Evolutionary conservation across 176 grass and related monocot species (phyloP), one percentile per base, ranked within the genome.

Genomic region (Ensete ventricosum): DNA sequence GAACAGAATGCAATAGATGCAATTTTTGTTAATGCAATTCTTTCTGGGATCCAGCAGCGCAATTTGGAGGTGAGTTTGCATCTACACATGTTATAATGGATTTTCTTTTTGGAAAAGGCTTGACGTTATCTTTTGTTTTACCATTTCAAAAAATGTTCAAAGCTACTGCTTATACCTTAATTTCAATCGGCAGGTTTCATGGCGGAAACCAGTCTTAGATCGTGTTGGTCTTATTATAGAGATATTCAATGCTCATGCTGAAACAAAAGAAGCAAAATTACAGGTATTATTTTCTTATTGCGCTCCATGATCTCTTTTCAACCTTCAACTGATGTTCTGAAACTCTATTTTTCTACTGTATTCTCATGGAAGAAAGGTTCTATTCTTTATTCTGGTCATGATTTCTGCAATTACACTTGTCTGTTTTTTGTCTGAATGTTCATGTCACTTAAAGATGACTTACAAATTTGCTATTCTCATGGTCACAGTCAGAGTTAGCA

Each of bases 211-310:
- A 17, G 90, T 98, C 83, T 78, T 98, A 73, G 94, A 98, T 83
- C 85, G 94, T 73, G 85, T 98, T 65, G 86, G 87, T 22, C 86
- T 98, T 85, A 98, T 98, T 78, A 98, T 93, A 83, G 85, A 98
- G 79, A 98, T 98, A 88, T 98, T 98, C 77, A 85, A 98, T 91
- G 94, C 94, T 82, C 90, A 98, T 71, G 94, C 90, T 66, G 86
- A 93, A 88, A 93, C 90, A 75, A 98, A 89, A 77, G 94, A 98
- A 93, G 94, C 84, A 80, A 98, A 98, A 76, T 71, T 98, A 74
- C 94, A 98, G 88, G 94, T 98, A 23, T 9, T 21, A 7, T 6
- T 51, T 70, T 70, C 17, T 50, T 3, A 14, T 10, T 67, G 54
- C 13, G 22, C 2, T 74, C 25, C 25, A 53, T 71, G 11, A 55